Evolutionary conservation across 2,329 filamentous ascomycete species (phyloP), one percentile per base, ranked within the genome.

Genomic region (Herpotrichia juniperi): DNA sequence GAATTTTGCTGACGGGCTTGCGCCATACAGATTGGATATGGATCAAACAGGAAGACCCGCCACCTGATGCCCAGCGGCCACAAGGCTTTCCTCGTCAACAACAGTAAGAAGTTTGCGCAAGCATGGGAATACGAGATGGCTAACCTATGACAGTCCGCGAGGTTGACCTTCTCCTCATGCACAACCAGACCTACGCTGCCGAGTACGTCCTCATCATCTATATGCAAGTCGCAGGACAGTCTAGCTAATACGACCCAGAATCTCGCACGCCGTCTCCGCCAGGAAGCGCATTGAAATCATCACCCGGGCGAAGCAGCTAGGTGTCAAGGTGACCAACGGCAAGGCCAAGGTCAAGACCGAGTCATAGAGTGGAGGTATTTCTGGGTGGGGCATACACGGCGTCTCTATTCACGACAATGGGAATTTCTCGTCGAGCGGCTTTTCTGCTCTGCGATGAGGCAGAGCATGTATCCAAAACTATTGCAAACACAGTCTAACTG

Each of bases 21-120:
- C 31, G 44, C 37, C 53, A 49, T 54, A 72, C 77, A 97, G 94
- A 99, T 99, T 79, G 94, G 94, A 76, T 99, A 93, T 79, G 93
- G 94, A 72, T 94, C 90, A 83, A 97, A 97, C 91, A 96, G 91
- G 87, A 97, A 97, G 88, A 99, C 94, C 78, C 88, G 91, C 76
- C 93, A 96, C 87, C 88, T 97, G 88, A 96, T 92, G 86, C 94
- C 94, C 78, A 96, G 92, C 73, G 94, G 94, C 83, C 93, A 97
- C 90, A 97, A 97, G 88, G 91, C 93, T 67, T 99, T 99, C 90
- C 87, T 97, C 77, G 94, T 99, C 83, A 91, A 89, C 88, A 99
- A 99, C 87, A 80, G 68, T 71, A 69, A 53, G 68, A 47, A 22
- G 21, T 7, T 24, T 32, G 14, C 43, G 30, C 31, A 32, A 40